A percentile compares a stretch with the other conserved stretches of the same genome.
These are phyloP conservation scores for Leccinum subatratum DNA, from an alignment of 1,284 basidiomycete genomes.

Conservation along the genomic window DNA sequence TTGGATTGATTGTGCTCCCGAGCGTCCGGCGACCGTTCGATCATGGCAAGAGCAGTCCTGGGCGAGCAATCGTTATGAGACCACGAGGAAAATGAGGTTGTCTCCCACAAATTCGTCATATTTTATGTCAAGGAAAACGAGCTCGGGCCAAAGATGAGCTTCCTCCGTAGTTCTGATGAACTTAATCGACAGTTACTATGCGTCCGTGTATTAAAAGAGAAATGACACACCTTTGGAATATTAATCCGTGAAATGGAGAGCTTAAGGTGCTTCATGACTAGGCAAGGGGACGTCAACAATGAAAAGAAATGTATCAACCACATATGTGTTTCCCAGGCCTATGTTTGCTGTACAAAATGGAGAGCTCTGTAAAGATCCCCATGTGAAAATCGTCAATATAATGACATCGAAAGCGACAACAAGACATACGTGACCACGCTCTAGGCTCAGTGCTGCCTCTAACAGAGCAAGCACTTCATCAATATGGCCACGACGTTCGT, in stretches of 20 bases:
- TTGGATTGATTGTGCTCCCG: constrained; percentile 99
- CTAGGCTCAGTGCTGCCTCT: constrained; percentile 91
- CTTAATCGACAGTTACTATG: constrained; percentile 33
- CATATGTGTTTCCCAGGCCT: constrained; percentile 77
- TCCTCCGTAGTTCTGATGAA: constrained; percentile 94
- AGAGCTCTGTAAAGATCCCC: constrained; percentile 93
- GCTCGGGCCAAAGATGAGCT: constrained; percentile 98
- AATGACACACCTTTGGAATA: constrained; percentile 63
- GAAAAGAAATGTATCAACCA: constrained; percentile 14
- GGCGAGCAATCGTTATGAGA: constrained; percentile 3
- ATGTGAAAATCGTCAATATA: constrained; percentile 15
- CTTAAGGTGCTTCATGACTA: constrained; percentile 98
- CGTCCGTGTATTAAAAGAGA: constrained; percentile 3
- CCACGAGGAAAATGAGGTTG: neutral
- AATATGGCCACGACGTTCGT: constrained; percentile 91
- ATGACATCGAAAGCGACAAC: neutral
- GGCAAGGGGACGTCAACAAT: constrained; percentile 1
- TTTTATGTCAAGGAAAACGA: constrained; percentile 97
- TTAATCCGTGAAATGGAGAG: constrained; percentile 97
- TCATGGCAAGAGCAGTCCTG: constrained; percentile 91
- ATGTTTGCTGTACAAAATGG: constrained; percentile 96
- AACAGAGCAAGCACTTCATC: constrained; percentile 89
- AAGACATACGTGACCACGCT: constrained; percentile 83
- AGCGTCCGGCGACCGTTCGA: constrained; percentile 93
- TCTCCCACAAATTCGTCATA: constrained; percentile 85